These are phyloP conservation scores for Hydnomerulius pinastri DNA, from an alignment of 768 basidiomycete species.

Conservation along the genomic window DNA sequence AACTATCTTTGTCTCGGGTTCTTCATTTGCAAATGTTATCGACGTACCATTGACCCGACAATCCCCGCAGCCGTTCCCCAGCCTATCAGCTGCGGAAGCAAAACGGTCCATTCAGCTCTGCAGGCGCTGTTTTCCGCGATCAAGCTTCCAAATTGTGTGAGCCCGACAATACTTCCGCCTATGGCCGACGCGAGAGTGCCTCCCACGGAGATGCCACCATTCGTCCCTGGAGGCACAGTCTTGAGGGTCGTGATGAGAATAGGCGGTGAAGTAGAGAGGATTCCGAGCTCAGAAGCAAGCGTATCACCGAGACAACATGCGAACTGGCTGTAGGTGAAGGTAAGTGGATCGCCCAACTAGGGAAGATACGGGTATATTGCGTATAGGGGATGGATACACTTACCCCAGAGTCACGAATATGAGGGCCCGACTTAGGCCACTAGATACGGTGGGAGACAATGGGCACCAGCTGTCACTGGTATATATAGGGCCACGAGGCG, in stretches of 20 bases:
- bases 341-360: too few relatives aligned
- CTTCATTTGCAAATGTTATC: background rate
- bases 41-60: conserved; percentile 75
- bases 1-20: conserved; percentile 2
- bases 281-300: conserved; percentile 90
- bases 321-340: conserved; percentile 69
- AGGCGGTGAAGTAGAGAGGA: conserved; percentile 70
- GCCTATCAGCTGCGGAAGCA: conserved; percentile 45
- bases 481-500: conserved; percentile 32
- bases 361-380: too few relatives aligned
- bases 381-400: conserved; percentile 20
- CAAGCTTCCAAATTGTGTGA: conserved; percentile 56
- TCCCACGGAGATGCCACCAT: conserved; percentile 78
- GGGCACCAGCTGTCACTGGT: conserved; percentile 62
- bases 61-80: conserved; percentile 72
- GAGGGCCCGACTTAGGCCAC: conserved; percentile 60
- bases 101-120: conserved; percentile 36
- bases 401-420: conserved; percentile 70
- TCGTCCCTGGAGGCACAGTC: conserved; percentile 84
- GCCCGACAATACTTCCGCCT: conserved; percentile 76
- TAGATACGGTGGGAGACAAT: conserved; percentile 41
- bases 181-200: conserved; percentile 73
- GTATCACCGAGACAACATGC: conserved; percentile 91
- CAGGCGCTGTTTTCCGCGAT: conserved; percentile 64
- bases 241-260: conserved; percentile 77